A percentile compares a stretch with the other conserved stretches of the same genome.
Evolutionary conservation across 768 basidiomycete species (phyloP).

Genomic region (Boletus vinaceobasis): DNA sequence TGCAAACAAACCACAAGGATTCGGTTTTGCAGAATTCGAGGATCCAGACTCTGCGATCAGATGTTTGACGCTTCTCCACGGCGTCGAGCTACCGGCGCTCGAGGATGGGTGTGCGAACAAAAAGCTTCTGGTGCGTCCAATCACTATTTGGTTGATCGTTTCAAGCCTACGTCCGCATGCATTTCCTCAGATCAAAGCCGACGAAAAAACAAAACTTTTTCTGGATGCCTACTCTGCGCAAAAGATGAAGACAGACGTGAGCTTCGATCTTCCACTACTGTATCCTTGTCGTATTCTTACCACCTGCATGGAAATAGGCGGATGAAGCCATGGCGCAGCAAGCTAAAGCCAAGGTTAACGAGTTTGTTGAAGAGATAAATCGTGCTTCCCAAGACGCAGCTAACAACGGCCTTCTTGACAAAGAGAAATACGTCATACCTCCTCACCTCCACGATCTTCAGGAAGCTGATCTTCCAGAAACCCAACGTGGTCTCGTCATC

Average conservation of each 20-base stretch:
- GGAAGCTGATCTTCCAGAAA: slow-evolving; percentile 95
- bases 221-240: slow-evolving; percentile 81
- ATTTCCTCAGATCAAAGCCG: slow-evolving; percentile 76
- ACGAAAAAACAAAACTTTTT: slow-evolving; percentile 89
- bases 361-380: slow-evolving; percentile 68
- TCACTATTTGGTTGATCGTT: background rate
- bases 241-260: slow-evolving; percentile 78
- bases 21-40: slow-evolving; percentile 95
- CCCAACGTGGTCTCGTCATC: slow-evolving; percentile 85
- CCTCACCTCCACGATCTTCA: slow-evolving; percentile 96
- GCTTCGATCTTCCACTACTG: slow-evolving; percentile 24
- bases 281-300: background rate
- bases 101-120: slow-evolving; percentile 61
- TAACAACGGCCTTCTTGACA: slow-evolving; percentile 69
- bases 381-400: slow-evolving; percentile 71
- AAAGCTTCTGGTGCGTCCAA: slow-evolving; percentile 61
- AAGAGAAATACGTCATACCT: slow-evolving; percentile 87
- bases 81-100: slow-evolving; percentile 58
- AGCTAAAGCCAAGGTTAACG: slow-evolving; percentile 62
- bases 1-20: slow-evolving; percentile 91
- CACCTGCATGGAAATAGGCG: slow-evolving; percentile 39
- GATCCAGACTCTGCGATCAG: slow-evolving; percentile 89
- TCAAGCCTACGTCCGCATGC: slow-evolving; percentile 42
- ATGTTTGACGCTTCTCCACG: slow-evolving; percentile 62
- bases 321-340: slow-evolving; percentile 65